A percentile compares a stretch with the other conserved stretches of the same genome.
Conservation (phyloP, 148 eudicot species). For the Limonium bicolor region DNA sequence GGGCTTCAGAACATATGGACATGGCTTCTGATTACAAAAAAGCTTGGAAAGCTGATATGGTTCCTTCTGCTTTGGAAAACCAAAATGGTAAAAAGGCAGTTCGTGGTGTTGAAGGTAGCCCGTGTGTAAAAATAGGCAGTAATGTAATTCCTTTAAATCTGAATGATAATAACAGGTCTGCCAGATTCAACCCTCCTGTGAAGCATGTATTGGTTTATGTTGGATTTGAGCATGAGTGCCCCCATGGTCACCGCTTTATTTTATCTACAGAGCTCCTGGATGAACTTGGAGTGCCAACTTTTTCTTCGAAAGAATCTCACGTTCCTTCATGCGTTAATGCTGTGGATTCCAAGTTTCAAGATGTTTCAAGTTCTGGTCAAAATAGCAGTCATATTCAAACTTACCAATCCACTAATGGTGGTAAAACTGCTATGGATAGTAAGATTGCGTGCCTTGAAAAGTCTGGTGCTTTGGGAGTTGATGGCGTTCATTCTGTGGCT, state of each 20-base stretch:
- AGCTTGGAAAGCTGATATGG: constrained; percentile 21
- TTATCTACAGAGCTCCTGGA: constrained; percentile 58
- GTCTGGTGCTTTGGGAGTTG: constrained; percentile 28
- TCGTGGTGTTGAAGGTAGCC: constrained; percentile 18
- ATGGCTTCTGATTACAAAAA: constrained; percentile 17
- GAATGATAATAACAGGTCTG: constrained; percentile 21
- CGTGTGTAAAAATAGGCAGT: constrained; percentile 45
- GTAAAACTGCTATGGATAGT: constrained; percentile 14
- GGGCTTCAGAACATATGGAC: constrained; percentile 20
- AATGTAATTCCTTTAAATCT: constrained; percentile 30
- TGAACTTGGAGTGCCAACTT: constrained; percentile 45
- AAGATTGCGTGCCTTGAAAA: constrained; percentile 29
- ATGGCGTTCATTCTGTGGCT: constrained; percentile 13
- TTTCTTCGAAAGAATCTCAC: constrained; percentile 40
- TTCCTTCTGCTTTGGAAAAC: constrained; percentile 18
- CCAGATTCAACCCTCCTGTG: constrained; percentile 21
- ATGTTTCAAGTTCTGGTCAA: constrained; percentile 29
- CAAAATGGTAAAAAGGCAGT: constrained; percentile 13
- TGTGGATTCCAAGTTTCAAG: constrained; percentile 32
- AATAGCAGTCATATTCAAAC: constrained; percentile 28
- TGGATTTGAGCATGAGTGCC: constrained; percentile 96
- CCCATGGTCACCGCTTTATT: constrained; percentile 85
- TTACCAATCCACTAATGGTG: constrained; percentile 33
- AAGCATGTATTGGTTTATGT: constrained; percentile 44
- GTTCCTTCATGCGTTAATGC: constrained; percentile 20